Evolutionary conservation across 2,329 filamentous ascomycete genomes (phyloP), one percentile per base, ranked within the genome.

Genomic region (Aspergillus sojae): DNA sequence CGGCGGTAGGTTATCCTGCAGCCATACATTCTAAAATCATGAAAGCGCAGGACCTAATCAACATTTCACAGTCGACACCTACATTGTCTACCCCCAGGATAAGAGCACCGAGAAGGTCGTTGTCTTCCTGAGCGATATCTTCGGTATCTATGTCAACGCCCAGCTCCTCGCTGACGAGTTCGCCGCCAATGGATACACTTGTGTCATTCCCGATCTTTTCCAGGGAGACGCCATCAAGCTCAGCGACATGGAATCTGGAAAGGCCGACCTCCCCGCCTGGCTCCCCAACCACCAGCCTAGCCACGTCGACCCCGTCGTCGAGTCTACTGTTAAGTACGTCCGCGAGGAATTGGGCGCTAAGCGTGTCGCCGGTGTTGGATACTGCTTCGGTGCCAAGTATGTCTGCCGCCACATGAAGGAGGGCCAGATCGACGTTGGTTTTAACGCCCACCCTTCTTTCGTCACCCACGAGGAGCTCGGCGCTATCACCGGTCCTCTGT

Each of bases 361-460:
- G 74, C 86, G 84, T 67, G 78, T 93, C 41, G 90, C 86, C 1
- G 85, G 82, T 16, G 85, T 88, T 0, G 91, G 91, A 0, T 93
- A 93, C 78, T 93, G 91, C 78, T 91, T 93, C 68, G 91, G 91
- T 43, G 90, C 84, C 61, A 91, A 91, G 86, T 93, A 91, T 75
- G 86, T 92, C 39, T 84, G 85, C 59, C 88, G 93, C 48, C 90
- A 89, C 81, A 84, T 88, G 72, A 78, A 84, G 80, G 83, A 82
- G 62, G 87, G 87, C 66, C 77, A 81, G 65, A 83, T 94, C 68
- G 84, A 91, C 60, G 91, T 86, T 59, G 92, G 90, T 45, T 95
- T 85, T 78, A 79, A 87, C 21, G 92, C 91, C 1, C 92, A 95
- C 77, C 92, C 92, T 0, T 91, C 88, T 30, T 93, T 93, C 69